Evolutionary conservation across 2,329 filamentous ascomycete genomes (phyloP).

Genomic region (Talaromyces marneffei): DNA sequence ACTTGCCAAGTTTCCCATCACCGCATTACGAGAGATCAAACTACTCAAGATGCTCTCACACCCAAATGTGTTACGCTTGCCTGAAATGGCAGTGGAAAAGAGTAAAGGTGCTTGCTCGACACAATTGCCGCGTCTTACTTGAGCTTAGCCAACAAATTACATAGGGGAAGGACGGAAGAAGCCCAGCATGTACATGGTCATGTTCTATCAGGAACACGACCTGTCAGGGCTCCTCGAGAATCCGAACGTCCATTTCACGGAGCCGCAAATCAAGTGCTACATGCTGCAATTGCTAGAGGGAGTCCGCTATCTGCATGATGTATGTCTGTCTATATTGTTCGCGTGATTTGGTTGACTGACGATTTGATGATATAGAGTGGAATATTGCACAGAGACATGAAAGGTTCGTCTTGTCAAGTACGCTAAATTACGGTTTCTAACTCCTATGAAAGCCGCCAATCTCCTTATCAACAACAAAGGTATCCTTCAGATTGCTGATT

Average conservation of each 20-base stretch:
- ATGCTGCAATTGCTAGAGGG: slow-evolving; percentile 89
- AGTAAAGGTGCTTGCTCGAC: slow-evolving; percentile 48
- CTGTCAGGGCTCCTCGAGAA: slow-evolving; percentile 96
- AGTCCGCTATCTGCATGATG: slow-evolving; percentile 79
- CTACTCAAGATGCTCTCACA: slow-evolving; percentile 93
- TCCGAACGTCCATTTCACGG: slow-evolving; percentile 77
- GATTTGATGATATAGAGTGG: slow-evolving; percentile 45
- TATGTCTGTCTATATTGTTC: slow-evolving; percentile 23
- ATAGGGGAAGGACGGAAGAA: slow-evolving; percentile 68
- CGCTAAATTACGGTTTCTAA: slow-evolving; percentile 3
- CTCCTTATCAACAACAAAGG: slow-evolving; percentile 92
- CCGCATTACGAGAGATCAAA: slow-evolving; percentile 94
- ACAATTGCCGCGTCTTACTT: slow-evolving; percentile 7
- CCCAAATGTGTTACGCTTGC: slow-evolving; percentile 74
- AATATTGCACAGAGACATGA: slow-evolving; percentile 97
- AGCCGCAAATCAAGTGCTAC: slow-evolving; percentile 96
- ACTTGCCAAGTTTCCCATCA: slow-evolving; percentile 75
- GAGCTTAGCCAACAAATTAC: slow-evolving; percentile 17
- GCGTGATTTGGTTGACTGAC: slow-evolving; percentile 15
- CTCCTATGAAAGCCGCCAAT: slow-evolving; percentile 64
- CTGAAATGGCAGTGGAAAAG: slow-evolving; percentile 93
- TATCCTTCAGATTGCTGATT: slow-evolving; percentile 93
- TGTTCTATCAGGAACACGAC: slow-evolving; percentile 98
- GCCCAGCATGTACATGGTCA: slow-evolving; percentile 94
- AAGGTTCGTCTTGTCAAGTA: slow-evolving; percentile 41